These are phyloP conservation scores for Boletus rubropictus DNA, from an alignment of 768 basidiomycete species.

Conservation along the genomic window DNA sequence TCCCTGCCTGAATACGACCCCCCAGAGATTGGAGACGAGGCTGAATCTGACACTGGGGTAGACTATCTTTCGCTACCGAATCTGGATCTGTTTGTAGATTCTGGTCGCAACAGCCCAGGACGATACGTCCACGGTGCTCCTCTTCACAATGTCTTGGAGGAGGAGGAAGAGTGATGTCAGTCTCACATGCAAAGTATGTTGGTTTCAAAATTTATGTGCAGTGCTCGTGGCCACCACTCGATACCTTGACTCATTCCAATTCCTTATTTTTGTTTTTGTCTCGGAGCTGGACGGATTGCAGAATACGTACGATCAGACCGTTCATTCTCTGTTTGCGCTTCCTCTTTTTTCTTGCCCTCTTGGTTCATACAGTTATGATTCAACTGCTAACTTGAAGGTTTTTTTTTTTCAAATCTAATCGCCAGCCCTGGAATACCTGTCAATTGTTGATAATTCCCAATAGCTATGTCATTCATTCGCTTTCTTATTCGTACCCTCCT, in stretches of 20 bases:
- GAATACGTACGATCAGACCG: not conserved
- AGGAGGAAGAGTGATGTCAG: constrained; percentile 50
- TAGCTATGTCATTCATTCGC: constrained; percentile 23
- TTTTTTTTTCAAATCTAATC: constrained; percentile 24
- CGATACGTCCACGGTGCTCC: constrained; percentile 83
- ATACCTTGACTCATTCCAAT: constrained; percentile 18
- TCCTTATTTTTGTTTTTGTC: constrained; percentile 2
- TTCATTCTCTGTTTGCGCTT: constrained; percentile 1
- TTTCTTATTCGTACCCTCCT: constrained; percentile 5
- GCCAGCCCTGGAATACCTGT: constrained; percentile 13
- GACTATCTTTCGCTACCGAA: constrained; percentile 31
- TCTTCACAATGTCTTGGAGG: constrained; percentile 80
- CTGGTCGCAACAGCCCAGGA: constrained; percentile 56
- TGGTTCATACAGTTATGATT: constrained; percentile 3
- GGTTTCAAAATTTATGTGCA: constrained; percentile 5
- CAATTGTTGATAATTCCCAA: constrained; percentile 22
- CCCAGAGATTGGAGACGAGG: constrained; percentile 26
- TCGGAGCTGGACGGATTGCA: constrained; percentile 9
- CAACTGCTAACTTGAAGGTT: constrained; percentile 13
- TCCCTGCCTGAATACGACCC: constrained; percentile 19
- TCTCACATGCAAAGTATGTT: constrained; percentile 20
- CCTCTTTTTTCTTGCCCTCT: not conserved
- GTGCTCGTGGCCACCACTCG: constrained; percentile 20
- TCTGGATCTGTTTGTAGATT: constrained; percentile 36
- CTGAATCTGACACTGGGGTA: constrained; percentile 21